phyloP scores from a whole-genome alignment of 2,329 filamentous ascomycete genomes.

The Clarireedia homoeocarpa region DNA sequence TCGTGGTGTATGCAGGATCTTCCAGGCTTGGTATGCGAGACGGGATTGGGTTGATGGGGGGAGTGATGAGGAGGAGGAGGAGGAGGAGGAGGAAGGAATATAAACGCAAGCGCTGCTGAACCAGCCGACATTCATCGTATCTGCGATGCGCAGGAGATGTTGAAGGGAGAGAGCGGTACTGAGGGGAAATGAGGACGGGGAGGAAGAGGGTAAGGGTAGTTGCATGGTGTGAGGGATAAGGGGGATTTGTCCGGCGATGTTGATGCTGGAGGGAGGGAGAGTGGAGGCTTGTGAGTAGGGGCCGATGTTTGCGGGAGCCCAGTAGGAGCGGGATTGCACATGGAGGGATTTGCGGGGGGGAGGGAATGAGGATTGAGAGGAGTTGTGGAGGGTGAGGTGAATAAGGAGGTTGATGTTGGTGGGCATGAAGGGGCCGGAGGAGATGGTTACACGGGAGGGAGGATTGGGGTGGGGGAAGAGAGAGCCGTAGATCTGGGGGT shows the following conservation, averaged over 20 bases:
- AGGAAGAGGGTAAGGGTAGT: constrained; percentile 34
- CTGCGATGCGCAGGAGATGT: constrained; percentile 78
- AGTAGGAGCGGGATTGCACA: constrained; percentile 90
- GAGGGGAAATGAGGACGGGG: not conserved
- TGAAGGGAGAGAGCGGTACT: constrained; percentile 60
- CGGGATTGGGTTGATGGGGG: constrained; percentile 30
- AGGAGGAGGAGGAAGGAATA: constrained; percentile 40
- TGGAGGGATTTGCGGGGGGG: constrained; percentile 53
- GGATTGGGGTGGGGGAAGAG: constrained; percentile 75
- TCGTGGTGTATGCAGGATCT: constrained; percentile 19
- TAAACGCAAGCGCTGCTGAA: constrained; percentile 74
- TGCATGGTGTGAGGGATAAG: constrained; percentile 74
- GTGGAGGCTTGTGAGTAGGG: constrained; percentile 88
- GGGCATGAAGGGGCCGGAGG: constrained; percentile 63
- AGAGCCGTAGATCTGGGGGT: constrained; percentile 52
- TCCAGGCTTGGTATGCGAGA: constrained; percentile 43
- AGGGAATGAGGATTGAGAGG: not conserved
- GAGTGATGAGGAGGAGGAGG: constrained; percentile 22
- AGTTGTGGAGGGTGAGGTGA: constrained; percentile 33
- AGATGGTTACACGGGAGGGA: constrained; percentile 75
- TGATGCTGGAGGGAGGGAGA: constrained; percentile 42
- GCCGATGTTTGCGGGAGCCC: constrained; percentile 96
- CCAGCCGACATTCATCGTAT: constrained; percentile 61
- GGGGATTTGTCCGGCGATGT: constrained; percentile 86
- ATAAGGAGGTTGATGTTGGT: constrained; percentile 51